A percentile compares a stretch with the other conserved stretches of the same genome.
Evolutionary conservation across 192 early-diverging fungal species (phyloP).

Genomic region (Coemansia sp.): DNA sequence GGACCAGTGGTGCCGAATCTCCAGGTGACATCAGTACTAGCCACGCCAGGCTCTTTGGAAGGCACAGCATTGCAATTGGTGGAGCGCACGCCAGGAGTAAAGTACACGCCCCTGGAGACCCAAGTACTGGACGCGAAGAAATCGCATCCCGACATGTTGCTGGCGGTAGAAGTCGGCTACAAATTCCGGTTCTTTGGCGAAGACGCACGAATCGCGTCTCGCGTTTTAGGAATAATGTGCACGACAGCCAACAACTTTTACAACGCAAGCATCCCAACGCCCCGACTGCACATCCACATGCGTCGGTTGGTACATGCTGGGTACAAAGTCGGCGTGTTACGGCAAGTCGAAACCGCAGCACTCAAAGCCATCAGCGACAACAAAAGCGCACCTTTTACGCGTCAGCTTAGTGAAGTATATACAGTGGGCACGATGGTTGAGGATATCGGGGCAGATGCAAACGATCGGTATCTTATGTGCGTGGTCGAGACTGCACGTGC

Average conservation of each 20-base stretch:
- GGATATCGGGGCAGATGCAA: constrained; percentile 62
- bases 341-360: constrained; percentile 83
- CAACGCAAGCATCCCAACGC: constrained; percentile 77
- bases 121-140: constrained; percentile 78
- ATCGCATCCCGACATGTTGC: constrained; percentile 67
- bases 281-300: constrained; percentile 79
- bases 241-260: constrained; percentile 76
- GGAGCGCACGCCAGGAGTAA: constrained; percentile 25
- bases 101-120: constrained; percentile 80
- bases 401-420: constrained; percentile 77
- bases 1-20: constrained; percentile 1
- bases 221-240: constrained; percentile 76
- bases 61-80: constrained; percentile 47
- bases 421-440: constrained; percentile 92
- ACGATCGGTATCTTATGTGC: constrained; percentile 80
- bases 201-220: constrained; percentile 79
- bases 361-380: constrained; percentile 71
- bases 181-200: constrained; percentile 90
- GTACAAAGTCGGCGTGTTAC: constrained; percentile 82
- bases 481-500: constrained; percentile 62
- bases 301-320: constrained; percentile 77
- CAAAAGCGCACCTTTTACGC: constrained; percentile 76
- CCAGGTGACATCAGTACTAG: not conserved
- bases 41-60: constrained; percentile 11
- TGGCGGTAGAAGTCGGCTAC: constrained; percentile 93